Base-by-base conservation (phyloP, 2,329 filamentous ascomycete species). In the Tympanopsis confertula region DNA sequence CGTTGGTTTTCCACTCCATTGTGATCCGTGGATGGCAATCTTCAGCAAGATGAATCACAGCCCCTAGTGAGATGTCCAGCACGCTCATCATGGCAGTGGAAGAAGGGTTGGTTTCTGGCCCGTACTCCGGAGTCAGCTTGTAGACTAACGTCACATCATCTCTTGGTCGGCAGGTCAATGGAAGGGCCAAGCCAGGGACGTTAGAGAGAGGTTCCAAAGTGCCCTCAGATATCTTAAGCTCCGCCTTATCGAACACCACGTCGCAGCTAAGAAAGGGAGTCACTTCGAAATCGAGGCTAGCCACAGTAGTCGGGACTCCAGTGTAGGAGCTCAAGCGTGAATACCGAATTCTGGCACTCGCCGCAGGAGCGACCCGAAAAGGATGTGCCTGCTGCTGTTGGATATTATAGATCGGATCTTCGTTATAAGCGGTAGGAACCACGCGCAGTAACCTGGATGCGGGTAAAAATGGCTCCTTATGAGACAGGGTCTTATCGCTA, bases 101-200 rank as follows among this genome's bases (percentile, higher is more conserved):
- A 7, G 59, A 53, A 12, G 51, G 49, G 39, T 53, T 57, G 13
- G 52, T 47, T 38, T 30, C 32, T 3, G 53, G 46, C 2, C 52
- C 54, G 33, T 57, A 53, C 28, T 55, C 52, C 7, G 62, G 61
- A 2, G 55, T 59, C 19, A 72, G 56, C 45, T 66, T 70, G 50
- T 74, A 78, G 15, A 77, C 53, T 36, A 74, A 56, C 1, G 71
- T 71, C n/a, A 72, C 51, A 45, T 74, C 68, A 40, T 78, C 72
- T 40, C 69, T 64, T 12, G 71, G 66, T 13, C 61, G 63, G 46
- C 66, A 65, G 10, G 52, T 47, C 13, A 65, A 53, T 1, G 63
- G 57, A 5, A 56, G 51, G 10, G 44, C 41, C 13, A 60, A 49
- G 13, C 58, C 55, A 3, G 53, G 47, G 3, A 47, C 48, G 7